Evolutionary conservation across 495 filamentous ascomycete genomes (phyloP).

Genomic region (Penicillium waksmanii): DNA sequence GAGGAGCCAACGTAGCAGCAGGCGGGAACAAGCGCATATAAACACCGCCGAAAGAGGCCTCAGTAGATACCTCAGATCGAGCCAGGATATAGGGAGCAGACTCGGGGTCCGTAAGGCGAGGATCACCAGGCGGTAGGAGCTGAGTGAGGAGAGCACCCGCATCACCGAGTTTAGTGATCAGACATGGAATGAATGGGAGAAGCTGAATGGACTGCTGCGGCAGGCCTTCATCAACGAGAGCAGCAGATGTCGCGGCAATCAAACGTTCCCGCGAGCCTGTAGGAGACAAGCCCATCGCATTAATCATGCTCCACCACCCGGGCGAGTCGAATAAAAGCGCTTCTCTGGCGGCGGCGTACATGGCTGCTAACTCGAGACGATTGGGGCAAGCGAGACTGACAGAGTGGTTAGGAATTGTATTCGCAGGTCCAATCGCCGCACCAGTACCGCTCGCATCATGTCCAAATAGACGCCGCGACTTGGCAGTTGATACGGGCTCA

Average conservation of each 20-base stretch:
- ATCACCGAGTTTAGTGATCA: conserved; percentile 82
- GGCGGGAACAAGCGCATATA: conserved; percentile 83
- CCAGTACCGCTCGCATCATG: conserved; percentile 21
- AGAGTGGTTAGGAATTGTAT: conserved; percentile 61
- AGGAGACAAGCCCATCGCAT: conserved; percentile 65
- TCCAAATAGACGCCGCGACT: conserved; percentile 71
- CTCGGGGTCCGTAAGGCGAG: conserved; percentile 61
- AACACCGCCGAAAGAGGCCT: conserved; percentile 69
- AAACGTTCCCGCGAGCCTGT: conserved; percentile 66
- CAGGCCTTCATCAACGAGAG: conserved; percentile 76
- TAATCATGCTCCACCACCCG: conserved; percentile 77
- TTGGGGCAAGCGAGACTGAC: conserved; percentile 83
- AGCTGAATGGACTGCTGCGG: conserved; percentile 83
- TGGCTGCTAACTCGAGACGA: conserved; percentile 73
- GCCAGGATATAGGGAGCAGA: conserved; percentile 70
- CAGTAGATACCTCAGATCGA: conserved; percentile 47
- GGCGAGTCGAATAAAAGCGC: conserved; percentile 66
- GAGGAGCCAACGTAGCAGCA: conserved; percentile 57
- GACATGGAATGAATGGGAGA: conserved; percentile 82
- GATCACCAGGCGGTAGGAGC: conserved; percentile 66
- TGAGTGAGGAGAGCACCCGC: conserved; percentile 79
- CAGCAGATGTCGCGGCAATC: conserved; percentile 57
- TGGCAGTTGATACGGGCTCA: conserved; percentile 87
- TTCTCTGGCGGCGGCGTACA: conserved; percentile 67
- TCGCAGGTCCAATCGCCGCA: conserved; percentile 33